Conservation (phyloP, 257 asterid genomes). For the Verbena officinalis region DNA sequence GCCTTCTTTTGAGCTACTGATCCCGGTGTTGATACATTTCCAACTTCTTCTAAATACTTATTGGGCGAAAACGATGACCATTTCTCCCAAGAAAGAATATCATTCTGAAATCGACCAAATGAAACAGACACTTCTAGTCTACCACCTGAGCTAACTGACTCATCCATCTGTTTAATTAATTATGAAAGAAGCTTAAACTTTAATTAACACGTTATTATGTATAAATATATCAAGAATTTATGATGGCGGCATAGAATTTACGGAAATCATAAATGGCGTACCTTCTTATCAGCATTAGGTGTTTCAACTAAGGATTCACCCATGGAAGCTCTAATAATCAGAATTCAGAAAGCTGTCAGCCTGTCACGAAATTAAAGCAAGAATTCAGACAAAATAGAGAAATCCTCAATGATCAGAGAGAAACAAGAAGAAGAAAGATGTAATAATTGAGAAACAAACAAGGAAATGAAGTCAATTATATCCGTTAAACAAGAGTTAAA, state of each 20-base stretch:
- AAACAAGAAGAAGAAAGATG: conserved; percentile 33
- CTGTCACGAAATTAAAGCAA: conserved; percentile 23
- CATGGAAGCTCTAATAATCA: conserved; percentile 31
- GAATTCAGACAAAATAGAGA: conserved; percentile 36
- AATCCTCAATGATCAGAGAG: conserved; percentile 39
- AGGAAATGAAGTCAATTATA: conserved; percentile 31
- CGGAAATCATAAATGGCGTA: conserved; percentile 19
- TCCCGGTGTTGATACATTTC: conserved; percentile 82
- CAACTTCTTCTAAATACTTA: conserved; percentile 93
- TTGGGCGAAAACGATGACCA: conserved; percentile 94
- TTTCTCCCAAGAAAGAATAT: conserved; percentile 91
- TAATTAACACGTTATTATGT: conserved; percentile 22
- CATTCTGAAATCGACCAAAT: conserved; percentile 83
- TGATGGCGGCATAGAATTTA: conserved; percentile 2
- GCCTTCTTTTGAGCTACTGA: conserved; percentile 95
- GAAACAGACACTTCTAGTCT: conserved; percentile 85
- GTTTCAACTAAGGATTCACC: conserved; percentile 51
- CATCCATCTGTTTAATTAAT: conserved; percentile 73
- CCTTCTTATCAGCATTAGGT: too few relatives aligned
- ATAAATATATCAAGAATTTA: conserved; percentile 3
- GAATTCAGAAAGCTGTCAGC: conserved; percentile 31
- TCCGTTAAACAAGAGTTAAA: conserved; percentile 24
- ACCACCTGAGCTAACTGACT: conserved; percentile 49
- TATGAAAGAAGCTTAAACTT: conserved; percentile 26
- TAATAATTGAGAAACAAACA: conserved; percentile 32